Evolutionary conservation across 164 flowering plant genomes (phyloP), one percentile per base, ranked within the genome.

Genomic region (Sedum album): DNA sequence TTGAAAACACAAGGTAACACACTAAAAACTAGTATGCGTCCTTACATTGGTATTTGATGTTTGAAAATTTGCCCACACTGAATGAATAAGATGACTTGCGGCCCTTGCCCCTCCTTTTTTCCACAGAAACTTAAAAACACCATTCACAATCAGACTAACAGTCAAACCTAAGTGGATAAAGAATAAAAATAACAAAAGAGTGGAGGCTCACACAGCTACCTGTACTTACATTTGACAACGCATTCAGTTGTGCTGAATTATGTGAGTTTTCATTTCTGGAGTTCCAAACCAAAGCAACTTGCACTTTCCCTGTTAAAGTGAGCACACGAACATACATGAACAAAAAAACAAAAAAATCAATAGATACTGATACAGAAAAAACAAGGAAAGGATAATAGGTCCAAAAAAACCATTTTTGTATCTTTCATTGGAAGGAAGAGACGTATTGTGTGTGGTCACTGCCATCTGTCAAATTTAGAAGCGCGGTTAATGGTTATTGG

Each of bases 31-130:
- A 21, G 26, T 53, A 68, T 25, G 6, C 30, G 6, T 39, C 53
- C 97, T 89, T 73, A 93, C 98, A 76, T 91, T 93, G 82, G 70
- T 87, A 25, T 81, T 71, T 62, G 97, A 91, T 66, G 97, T 91
- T 82, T 93, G 98, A 77, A 93, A 91, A 79, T 93, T 93, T 31
- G 84, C 94, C 98, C 98, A 93, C 26, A 93, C 91, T 55, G 98
- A 93, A 73, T 93, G 98, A 68, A 93, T 77, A 35, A 90, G 75
- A 77, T 85, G 83, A 66, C 55, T 10, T 5, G 79, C 76, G 72
- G 79, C 78, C 53, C 78, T 80, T n/a, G 83, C 78, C n/a, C 98
- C 98, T 65, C 94, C 89, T 68, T 80, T 79, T 71, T 79, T 85
- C 98, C 97, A 93, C 36, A 93, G 41, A 76, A 88, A 91, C 97